Evolutionary conservation across 139 green algal genomes (phyloP).

Genomic region (Coelastrella sp.): DNA sequence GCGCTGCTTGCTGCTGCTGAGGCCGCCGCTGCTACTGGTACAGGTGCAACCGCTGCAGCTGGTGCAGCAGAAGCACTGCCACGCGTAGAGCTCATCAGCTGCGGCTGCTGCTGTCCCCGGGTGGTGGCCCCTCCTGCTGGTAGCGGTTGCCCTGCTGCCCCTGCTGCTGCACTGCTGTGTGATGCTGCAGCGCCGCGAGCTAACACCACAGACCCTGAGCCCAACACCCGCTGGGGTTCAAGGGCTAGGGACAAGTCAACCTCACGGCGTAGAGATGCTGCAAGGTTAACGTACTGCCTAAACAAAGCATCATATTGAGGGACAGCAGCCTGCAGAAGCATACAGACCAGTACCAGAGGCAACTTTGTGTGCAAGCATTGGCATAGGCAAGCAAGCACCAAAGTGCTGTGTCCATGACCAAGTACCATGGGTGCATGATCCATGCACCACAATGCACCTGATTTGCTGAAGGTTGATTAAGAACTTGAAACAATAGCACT

Average conservation of each 20-base stretch:
- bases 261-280: neutral
- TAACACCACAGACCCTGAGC: neutral
- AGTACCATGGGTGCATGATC: too few relatives aligned
- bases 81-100: neutral
- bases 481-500: too few relatives aligned
- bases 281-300: slow-evolving; percentile 7
- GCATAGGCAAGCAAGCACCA: too few relatives aligned
- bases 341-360: neutral
- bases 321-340: slow-evolving; percentile 27
- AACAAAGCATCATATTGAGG: slow-evolving; percentile 25
- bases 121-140: neutral
- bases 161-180: neutral
- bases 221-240: slow-evolving; percentile 23
- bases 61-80: slow-evolving; percentile 10
- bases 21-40: neutral
- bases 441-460: too few relatives aligned
- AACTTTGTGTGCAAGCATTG: neutral
- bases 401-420: too few relatives aligned
- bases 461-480: too few relatives aligned
- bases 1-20: neutral
- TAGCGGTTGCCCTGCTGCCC: neutral
- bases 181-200: neutral
- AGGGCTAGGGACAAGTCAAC: slow-evolving; percentile 8
- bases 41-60: neutral
- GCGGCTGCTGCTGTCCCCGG: slow-evolving; percentile 14